These are phyloP conservation scores for Persicaria maculosa DNA, from an alignment of 148 eudicot species.

Conservation along the genomic window DNA sequence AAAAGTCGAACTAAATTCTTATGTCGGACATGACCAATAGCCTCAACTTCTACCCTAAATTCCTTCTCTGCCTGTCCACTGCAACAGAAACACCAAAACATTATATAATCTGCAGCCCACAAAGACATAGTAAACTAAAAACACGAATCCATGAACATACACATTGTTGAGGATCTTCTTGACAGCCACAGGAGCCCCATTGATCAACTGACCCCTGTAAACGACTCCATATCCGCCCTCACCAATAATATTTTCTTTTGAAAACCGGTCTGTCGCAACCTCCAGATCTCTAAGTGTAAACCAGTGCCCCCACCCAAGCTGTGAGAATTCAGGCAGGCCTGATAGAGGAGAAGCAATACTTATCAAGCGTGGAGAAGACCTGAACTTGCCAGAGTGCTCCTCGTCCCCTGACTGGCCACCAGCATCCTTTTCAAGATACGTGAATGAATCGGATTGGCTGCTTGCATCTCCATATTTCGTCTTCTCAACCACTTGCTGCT, in stretches of 20 bases:
- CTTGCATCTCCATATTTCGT: slow-evolving; percentile 6
- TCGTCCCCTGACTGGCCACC: slow-evolving; percentile 34
- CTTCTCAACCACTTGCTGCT: background rate
- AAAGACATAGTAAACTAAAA: background rate
- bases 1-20: slow-evolving; percentile 22
- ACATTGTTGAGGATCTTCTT: slow-evolving; percentile 84
- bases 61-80: slow-evolving; percentile 26
- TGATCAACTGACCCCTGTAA: slow-evolving; percentile 56
- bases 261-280: slow-evolving; percentile 61
- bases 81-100: slow-evolving; percentile 9
- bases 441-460: slow-evolving; percentile 10
- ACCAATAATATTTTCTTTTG: slow-evolving; percentile 58
- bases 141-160: slow-evolving; percentile 34
- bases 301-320: slow-evolving; percentile 97
- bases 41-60: slow-evolving; percentile 22
- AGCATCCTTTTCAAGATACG: slow-evolving; percentile 8
- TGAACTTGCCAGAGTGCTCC: slow-evolving; percentile 16
- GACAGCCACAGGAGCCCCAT: slow-evolving; percentile 83
- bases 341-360: slow-evolving; percentile 57
- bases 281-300: slow-evolving; percentile 89
- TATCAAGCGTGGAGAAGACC: slow-evolving; percentile 20
- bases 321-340: slow-evolving; percentile 85
- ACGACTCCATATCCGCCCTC: slow-evolving; percentile 97
- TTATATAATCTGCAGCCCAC: background rate
- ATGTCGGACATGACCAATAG: slow-evolving; percentile 22